phyloP scores from a whole-genome alignment of 164 flowering plant genomes.

The Vitis labrusca region DNA sequence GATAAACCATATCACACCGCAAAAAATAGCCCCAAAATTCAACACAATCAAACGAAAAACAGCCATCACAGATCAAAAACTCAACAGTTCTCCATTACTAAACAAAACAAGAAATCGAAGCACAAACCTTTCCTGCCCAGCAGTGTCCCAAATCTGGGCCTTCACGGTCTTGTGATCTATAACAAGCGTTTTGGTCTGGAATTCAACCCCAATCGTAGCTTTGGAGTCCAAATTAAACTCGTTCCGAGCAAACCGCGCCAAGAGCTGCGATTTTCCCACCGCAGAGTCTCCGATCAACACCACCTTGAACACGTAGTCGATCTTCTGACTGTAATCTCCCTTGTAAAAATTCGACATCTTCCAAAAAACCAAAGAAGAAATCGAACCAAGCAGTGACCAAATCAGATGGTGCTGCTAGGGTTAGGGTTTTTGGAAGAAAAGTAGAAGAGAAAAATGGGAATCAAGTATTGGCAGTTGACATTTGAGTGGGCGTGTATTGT shows the following conservation, averaged over 20 bases:
- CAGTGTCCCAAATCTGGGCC: slow-evolving; percentile 79
- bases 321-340: slow-evolving; percentile 34
- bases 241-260: slow-evolving; percentile 46
- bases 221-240: slow-evolving; percentile 54
- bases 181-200: slow-evolving; percentile 54
- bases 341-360: slow-evolving; percentile 26
- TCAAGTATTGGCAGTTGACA: too few relatives aligned
- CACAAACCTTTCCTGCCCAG: slow-evolving; percentile 61
- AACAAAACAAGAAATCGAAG: neutral
- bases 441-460: too few relatives aligned
- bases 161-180: slow-evolving; percentile 55
- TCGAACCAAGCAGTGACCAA: too few relatives aligned
- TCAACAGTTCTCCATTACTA: too few relatives aligned
- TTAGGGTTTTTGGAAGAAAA: too few relatives aligned
- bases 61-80: too few relatives aligned
- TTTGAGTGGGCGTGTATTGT: too few relatives aligned
- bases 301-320: slow-evolving; percentile 54
- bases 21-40: too few relatives aligned
- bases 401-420: too few relatives aligned
- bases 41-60: too few relatives aligned
- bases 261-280: slow-evolving; percentile 54
- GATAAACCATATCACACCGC: too few relatives aligned
- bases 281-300: slow-evolving; percentile 57
- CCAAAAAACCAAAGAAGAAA: neutral
- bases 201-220: slow-evolving; percentile 60